Evolutionary conservation across 768 basidiomycete genomes (phyloP), one percentile per base, ranked within the genome.

Genomic region (Tulasnella sp.): DNA sequence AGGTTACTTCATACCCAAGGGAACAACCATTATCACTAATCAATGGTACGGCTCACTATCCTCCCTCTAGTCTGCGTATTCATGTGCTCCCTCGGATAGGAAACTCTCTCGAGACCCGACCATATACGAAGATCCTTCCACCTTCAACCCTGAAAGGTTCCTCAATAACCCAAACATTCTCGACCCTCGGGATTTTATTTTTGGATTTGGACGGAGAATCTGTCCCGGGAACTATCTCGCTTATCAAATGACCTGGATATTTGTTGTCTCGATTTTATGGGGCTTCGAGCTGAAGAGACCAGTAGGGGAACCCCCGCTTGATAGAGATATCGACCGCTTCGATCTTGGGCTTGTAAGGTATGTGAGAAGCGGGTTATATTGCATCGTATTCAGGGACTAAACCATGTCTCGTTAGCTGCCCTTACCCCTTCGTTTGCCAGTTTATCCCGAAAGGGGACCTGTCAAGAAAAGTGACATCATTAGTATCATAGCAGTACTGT

Each of bases 1-100:
- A 10, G 79, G 79, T 18, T 77, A 79, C 44, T 40, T 46, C 44
- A 79, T 80, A 26, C 78, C 79, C 20, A 48, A 44, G 16, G 73
- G 69, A 7, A 46, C 79, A 20, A 67, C 67, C 16, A 73, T 80
- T n/a, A 40, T 72, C n/a, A 20, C 71, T 13, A 72, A 72, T 32
- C 37, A 1, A 32, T 72, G 71, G 71, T 67, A 67, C 29, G 61
- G 11, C 16, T 44, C 44, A 44, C 44, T 44, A 13, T 15, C 16
- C 15, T 44, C 44, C 44, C 44, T 44, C 15, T 44, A 44, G 15
- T 3, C 15, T 44, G 44, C 15, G 16, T 44, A 44, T 44, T 44
- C 7, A 44, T 16, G 26, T 10, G 5, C 15, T 35, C 15, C 13
- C 9, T 3, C 29, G 15, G 5, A 16, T 35, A 67, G 61, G 61